Percentiles rank a stretch among this genome's conserved stretches.
Evolutionary conservation across 306 rosid genomes (phyloP).

Genomic region (Quercus mongolica): DNA sequence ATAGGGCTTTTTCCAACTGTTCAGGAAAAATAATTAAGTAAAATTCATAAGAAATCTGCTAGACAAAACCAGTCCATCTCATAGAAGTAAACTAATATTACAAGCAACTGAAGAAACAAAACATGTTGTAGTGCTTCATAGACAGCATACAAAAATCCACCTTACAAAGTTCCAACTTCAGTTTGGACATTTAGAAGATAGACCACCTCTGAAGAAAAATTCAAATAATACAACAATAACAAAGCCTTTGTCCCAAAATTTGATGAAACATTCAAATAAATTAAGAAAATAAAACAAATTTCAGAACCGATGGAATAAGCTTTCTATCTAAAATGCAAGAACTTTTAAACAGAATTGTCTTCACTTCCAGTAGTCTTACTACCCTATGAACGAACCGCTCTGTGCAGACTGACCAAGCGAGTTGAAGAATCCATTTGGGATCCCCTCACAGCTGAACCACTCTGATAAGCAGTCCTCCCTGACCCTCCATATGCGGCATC

Average conservation of each 20-base stretch:
- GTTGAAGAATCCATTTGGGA: constrained; percentile 61
- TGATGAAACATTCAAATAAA: neutral
- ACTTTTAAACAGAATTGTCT: neutral
- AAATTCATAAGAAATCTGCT: neutral
- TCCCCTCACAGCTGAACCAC: constrained; percentile 59
- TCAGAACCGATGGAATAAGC: neutral
- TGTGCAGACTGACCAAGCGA: constrained; percentile 80
- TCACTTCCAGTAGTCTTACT: neutral
- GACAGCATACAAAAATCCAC: neutral
- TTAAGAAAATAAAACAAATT: neutral
- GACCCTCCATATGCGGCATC: constrained; percentile 54
- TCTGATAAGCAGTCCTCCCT: constrained; percentile 49
- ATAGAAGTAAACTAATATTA: neutral
- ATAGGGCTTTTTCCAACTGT: neutral
- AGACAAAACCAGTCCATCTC: neutral
- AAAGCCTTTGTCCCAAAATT: too few species aligned
- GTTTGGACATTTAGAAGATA: neutral
- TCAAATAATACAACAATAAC: neutral
- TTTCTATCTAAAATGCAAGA: neutral
- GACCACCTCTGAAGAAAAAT: neutral
- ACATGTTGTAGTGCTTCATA: neutral
- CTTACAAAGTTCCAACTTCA: neutral
- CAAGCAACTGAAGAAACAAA: neutral
- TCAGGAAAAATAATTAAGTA: neutral
- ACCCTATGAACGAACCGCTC: constrained; percentile 53